phyloP scores from a whole-genome alignment of 768 basidiomycete genomes.

The Hydnum rufescens region DNA sequence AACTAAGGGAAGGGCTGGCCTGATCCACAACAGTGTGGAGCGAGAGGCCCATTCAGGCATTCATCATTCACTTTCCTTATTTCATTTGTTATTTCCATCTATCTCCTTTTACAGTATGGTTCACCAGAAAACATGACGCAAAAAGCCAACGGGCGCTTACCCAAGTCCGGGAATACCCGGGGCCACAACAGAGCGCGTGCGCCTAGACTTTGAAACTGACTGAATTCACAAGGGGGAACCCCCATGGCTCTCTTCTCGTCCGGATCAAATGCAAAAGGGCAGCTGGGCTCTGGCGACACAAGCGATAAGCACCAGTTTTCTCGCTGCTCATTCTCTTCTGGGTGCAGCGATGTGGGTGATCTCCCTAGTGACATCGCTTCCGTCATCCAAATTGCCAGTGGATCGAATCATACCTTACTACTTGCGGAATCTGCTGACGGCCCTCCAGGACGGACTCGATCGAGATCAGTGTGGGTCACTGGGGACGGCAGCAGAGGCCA shows the following conservation, averaged over 20 bases:
- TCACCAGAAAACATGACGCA: too few relatives aligned
- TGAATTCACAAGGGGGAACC: too few relatives aligned
- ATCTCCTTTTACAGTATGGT: too few relatives aligned
- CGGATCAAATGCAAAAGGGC: constrained; percentile 37
- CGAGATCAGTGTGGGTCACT: constrained; percentile 16
- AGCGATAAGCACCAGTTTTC: constrained; percentile 28
- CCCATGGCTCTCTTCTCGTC: constrained; percentile 9
- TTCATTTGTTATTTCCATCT: too few relatives aligned
- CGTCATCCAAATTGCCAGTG: constrained; percentile 37
- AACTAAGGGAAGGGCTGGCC: too few relatives aligned
- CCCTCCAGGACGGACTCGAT: constrained; percentile 15
- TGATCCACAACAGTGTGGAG: too few relatives aligned
- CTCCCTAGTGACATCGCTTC: background rate
- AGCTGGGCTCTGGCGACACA: constrained; percentile 27
- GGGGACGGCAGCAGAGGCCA: constrained; percentile 57
- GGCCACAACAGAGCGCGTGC: too few relatives aligned
- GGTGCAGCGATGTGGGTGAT: background rate
- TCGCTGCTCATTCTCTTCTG: constrained; percentile 5
- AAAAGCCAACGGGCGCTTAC: too few relatives aligned
- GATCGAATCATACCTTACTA: constrained; percentile 64
- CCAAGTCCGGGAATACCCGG: too few relatives aligned
- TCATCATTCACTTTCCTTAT: too few relatives aligned
- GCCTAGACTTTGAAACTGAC: too few relatives aligned
- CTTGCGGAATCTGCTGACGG: constrained; percentile 23
- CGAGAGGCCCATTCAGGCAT: too few relatives aligned